A percentile compares a stretch with the other conserved stretches of the same genome.
These are phyloP conservation scores for Papilionanthe hybrid DNA, from an alignment of 116 monocot species.

Conservation along the genomic window DNA sequence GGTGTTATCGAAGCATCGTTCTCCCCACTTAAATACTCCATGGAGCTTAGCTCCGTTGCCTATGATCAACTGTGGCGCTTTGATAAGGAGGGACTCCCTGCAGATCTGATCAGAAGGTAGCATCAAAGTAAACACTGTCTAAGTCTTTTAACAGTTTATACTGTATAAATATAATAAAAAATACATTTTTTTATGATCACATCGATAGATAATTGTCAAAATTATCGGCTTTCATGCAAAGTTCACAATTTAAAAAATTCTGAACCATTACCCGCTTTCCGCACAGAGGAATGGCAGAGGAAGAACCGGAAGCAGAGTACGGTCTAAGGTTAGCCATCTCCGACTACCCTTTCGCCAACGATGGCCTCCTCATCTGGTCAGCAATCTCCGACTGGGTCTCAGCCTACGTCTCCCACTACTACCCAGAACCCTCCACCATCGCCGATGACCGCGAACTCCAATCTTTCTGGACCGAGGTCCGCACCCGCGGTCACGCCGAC, in stretches of 20 bases:
- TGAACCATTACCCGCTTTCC: too few relatives aligned
- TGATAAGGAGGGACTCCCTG: constrained; percentile 3
- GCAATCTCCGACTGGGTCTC: neutral
- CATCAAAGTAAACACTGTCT: too few relatives aligned
- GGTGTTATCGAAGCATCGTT: constrained; percentile 41
- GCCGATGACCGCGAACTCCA: constrained; percentile 43
- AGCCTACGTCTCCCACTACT: constrained; percentile 31
- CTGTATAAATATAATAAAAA: too few relatives aligned
- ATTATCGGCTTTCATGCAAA: neutral
- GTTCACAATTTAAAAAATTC: too few relatives aligned
- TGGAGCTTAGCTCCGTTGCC: constrained; percentile 47
- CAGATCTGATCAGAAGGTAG: neutral
- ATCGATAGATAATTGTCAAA: too few relatives aligned
- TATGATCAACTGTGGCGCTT: constrained; percentile 53
- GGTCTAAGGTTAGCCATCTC: constrained; percentile 39
- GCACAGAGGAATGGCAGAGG: constrained; percentile 15
- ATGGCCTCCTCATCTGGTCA: constrained; percentile 67
- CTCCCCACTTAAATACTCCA: constrained; percentile 30
- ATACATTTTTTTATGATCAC: too few relatives aligned
- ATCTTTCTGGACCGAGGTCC: constrained; percentile 55
- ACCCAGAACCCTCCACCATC: constrained; percentile 15
- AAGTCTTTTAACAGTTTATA: too few relatives aligned
- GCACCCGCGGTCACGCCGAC: constrained; percentile 59
- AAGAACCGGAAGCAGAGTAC: constrained; percentile 39
- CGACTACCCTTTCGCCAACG: constrained; percentile 75